Evolutionary conservation across 306 rosid species (phyloP), one percentile per base, ranked within the genome.

Genomic region (Pyrus communis): DNA sequence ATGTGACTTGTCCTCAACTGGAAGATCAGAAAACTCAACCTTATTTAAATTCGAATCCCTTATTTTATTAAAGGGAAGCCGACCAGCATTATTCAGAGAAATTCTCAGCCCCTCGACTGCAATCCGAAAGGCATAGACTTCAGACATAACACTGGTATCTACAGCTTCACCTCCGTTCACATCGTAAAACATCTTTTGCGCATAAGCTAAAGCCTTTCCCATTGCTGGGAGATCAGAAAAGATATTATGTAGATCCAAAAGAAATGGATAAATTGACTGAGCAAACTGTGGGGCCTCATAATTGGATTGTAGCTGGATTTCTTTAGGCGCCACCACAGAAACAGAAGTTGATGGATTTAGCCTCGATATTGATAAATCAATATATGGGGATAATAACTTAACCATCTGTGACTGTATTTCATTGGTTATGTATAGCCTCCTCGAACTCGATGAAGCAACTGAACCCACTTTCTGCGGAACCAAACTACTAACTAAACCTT

Each of bases 101-200:
- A 89, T 81, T 74, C 97, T 87, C 61, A 93, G 87, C 83, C 85
- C 92, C 89, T 93, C 97, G 6, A 89, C 92, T 0, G 96, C 96
- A 69, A 93, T 79, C 35, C 88, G 77, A 57, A 93, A 87, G 75
- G 88, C 75, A 77, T 85, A 82, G 18, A 89, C 89, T 86, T 86
- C 96, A 72, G 89, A 85, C 46, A 93, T 79, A 77, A 75, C 82
- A 63, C 38, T 64, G 22, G 74, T 4, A 55, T 90, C 91, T 69
- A 89, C 88, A 82, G 79, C 88, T 78, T 85, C 89, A 52, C 97
- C 97, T 80, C 82, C 84, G 67, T 84, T 87, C 15, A 93, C 89
- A 83, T 78, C 78, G 74, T 72, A 70, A 54, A 93, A 72, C 96
- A 93, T 87, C 86, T 87, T 90, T 54, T 90, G 94, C 4, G 79